Evolutionary conservation across 1,284 basidiomycete genomes (phyloP).

Genomic region (Boletus smithii): DNA sequence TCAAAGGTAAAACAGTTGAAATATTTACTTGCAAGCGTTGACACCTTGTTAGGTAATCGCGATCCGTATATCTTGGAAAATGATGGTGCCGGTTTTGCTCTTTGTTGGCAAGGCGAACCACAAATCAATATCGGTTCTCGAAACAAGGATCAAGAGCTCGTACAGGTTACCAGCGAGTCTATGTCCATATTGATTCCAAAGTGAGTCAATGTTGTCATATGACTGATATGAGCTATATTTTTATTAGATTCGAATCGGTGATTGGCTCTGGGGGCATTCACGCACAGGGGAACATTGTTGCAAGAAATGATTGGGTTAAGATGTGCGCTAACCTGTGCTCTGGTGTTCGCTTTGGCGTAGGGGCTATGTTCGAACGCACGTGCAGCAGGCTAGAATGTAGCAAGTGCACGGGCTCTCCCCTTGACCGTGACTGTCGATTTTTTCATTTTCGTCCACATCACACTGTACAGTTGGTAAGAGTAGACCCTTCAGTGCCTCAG

Average conservation of each 20-base stretch:
- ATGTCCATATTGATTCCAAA: conserved; percentile 83
- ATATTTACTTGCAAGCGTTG: conserved; percentile 12
- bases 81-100: conserved; percentile 85
- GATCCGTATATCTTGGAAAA: conserved; percentile 78
- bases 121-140: conserved; percentile 70
- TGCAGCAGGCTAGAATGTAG: conserved; percentile 70
- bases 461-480: conserved; percentile 66
- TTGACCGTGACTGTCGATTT: conserved; percentile 77
- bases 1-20: conserved; percentile 64
- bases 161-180: conserved; percentile 82
- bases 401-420: conserved; percentile 60
- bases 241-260: conserved; percentile 23
- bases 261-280: conserved; percentile 10
- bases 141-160: conserved; percentile 75
- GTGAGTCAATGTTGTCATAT: conserved; percentile 38
- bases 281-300: conserved; percentile 19
- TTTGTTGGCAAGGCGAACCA: conserved; percentile 82
- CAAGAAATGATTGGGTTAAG: conserved; percentile 41
- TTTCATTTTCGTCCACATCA: conserved; percentile 87
- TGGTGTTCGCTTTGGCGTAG: conserved; percentile 90
- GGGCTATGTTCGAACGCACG: conserved; percentile 80
- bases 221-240: conserved; percentile 2
- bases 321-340: conserved; percentile 82
- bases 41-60: conserved; percentile 59
- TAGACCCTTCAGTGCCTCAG: conserved; percentile 42